Base-by-base conservation (phyloP, 352 stramenopile species). In the Phytophthora constricta region DNA sequence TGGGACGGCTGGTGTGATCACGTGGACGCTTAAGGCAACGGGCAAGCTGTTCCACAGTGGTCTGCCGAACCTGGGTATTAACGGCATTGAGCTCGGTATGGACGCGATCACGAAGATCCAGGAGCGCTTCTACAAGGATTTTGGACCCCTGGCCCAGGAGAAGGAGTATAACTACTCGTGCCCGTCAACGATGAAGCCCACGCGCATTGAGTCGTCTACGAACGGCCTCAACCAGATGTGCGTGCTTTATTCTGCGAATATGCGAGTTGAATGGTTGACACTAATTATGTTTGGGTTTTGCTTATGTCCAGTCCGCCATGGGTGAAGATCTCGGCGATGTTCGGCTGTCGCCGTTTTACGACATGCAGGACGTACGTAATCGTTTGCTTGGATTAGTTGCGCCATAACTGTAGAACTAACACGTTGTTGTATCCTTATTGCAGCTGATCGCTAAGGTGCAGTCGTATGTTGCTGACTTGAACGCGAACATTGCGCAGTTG, bases 11-110 rank as follows among this genome's bases (percentile, higher is more conserved):
- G 88, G 88, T 20, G 78, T 83, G 5, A 81, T 94, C 49, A 91
- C 90, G 37, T 98, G 92, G 92, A 87, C 72, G 42, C 62, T 98
- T 16, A 97, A 97, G 65, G 89, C 89, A 0, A 91, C 79, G 16
- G 92, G 92, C 62, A 96, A 97, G 74, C 72, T 97, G 37, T 97
- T 97, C 70, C 92, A 98, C 69, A 96, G 83, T 13, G 91, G 91
- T 7, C 62, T 97, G 34, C 89, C 91, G 7, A 92, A 97, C 66
- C 58, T 92, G 25, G 88, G 82, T 26, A 97, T 97, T 65, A 97
- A 97, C 58, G 80, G 82, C 4, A 74, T 97, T 50, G 91, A 97
- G 66, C 74, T 97, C 25, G 89, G 74, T 7, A 89, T 92, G 70
- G 91, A 97, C 25, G 90, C 91, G 20, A 48, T 95, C 28, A 76